These are phyloP conservation scores for Gigaspora rosea DNA, from an alignment of 192 early-diverging fungal genomes.

Conservation along the genomic window DNA sequence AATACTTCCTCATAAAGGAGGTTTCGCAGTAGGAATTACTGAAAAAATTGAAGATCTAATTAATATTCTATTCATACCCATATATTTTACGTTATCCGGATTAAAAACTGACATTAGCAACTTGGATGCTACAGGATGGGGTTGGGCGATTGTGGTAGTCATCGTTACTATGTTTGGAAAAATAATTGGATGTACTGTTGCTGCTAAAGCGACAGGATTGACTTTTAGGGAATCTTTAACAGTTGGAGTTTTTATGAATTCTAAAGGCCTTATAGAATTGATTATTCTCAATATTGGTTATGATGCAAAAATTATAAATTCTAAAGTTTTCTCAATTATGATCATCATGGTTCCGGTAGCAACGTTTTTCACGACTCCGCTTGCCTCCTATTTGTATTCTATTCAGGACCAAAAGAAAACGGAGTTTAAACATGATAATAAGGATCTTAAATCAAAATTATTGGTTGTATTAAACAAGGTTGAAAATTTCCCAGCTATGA, in stretches of 20 bases:
- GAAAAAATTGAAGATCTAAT: constrained; percentile 94
- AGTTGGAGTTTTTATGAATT: constrained; percentile 92
- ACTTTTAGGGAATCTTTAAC: constrained; percentile 82
- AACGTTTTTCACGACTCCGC: constrained; percentile 85
- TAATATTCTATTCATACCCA: constrained; percentile 81
- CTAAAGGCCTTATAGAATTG: constrained; percentile 92
- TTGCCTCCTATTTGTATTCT: constrained; percentile 75
- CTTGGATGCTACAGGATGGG: constrained; percentile 76
- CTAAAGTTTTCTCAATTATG: constrained; percentile 55
- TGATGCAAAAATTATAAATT: constrained; percentile 80
- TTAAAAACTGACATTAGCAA: constrained; percentile 83
- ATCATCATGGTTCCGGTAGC: constrained; percentile 74
- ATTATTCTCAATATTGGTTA: constrained; percentile 95
- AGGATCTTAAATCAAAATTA: constrained; percentile 15
- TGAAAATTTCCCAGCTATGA: constrained; percentile 47
- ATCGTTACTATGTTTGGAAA: constrained; percentile 83
- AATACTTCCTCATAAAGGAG: constrained; percentile 84
- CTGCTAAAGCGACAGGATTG: constrained; percentile 67
- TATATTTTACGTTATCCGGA: constrained; percentile 94
- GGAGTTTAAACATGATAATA: constrained; percentile 24
- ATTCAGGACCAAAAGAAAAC: constrained; percentile 53
- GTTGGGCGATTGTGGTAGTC: constrained; percentile 73
- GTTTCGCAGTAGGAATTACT: constrained; percentile 83
- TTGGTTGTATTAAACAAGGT: constrained; percentile 45
- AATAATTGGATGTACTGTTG: constrained; percentile 77